Evolutionary conservation across 2,329 filamentous ascomycete genomes (phyloP).

Genomic region (Fusarium dlaminii): DNA sequence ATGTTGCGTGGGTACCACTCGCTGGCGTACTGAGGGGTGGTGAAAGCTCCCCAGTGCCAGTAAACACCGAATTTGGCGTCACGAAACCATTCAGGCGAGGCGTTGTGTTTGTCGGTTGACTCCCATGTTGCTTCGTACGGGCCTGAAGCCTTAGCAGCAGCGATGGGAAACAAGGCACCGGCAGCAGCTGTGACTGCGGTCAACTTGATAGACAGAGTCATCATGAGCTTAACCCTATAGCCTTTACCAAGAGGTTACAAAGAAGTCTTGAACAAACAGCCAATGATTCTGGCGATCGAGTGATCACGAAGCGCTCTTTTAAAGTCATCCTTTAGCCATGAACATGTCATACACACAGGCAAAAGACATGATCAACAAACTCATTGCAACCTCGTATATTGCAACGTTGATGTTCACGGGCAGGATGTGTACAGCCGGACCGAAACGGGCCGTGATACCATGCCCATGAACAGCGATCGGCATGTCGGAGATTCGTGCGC

Average conservation of each 20-base stretch:
- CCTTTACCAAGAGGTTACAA: no score
- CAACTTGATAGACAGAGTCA: neutral
- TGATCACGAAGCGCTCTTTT: neutral
- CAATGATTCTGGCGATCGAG: neutral
- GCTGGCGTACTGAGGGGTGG: slow-evolving; percentile 10
- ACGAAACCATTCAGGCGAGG: slow-evolving; percentile 17
- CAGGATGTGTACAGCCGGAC: neutral
- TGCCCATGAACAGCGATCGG: neutral
- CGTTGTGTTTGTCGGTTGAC: slow-evolving; percentile 15
- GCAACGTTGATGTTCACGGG: neutral
- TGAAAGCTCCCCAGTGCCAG: slow-evolving; percentile 28
- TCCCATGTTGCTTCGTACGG: slow-evolving; percentile 22
- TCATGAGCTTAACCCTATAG: neutral
- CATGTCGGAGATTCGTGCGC: slow-evolving; percentile 2
- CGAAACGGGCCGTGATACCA: neutral
- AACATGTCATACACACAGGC: no score
- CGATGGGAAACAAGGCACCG: neutral
- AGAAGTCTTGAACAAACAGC: neutral
- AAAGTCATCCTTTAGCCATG: neutral
- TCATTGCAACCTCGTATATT: neutral
- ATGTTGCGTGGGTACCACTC: slow-evolving; percentile 26
- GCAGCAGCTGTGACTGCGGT: neutral
- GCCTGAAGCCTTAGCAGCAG: neutral
- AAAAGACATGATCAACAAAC: neutral
- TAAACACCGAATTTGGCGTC: slow-evolving; percentile 23